These are phyloP conservation scores for Ocimum tenuiflorum DNA, from an alignment of 257 asterid genomes.

Conservation along the genomic window DNA sequence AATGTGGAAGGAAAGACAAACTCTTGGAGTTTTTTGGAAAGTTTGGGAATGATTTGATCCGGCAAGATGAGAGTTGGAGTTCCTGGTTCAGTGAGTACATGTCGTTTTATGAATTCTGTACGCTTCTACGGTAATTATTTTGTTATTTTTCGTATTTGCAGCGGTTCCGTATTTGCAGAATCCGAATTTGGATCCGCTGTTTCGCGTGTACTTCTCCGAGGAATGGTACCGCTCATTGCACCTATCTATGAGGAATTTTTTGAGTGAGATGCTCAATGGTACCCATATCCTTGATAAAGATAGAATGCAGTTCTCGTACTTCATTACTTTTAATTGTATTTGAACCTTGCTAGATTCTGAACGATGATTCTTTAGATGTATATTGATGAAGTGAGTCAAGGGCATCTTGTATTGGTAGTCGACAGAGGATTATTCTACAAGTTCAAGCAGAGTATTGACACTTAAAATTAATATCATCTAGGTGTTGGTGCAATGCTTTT, in stretches of 20 bases:
- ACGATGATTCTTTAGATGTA: not conserved
- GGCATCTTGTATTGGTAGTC: not conserved
- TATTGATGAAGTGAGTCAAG: not conserved
- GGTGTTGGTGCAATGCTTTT: not conserved
- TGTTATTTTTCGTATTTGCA: constrained; percentile 32
- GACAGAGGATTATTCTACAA: not conserved
- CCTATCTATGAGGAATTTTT: constrained; percentile 66
- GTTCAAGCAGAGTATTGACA: not conserved
- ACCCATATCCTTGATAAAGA: constrained; percentile 75
- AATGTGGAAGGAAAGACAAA: constrained; percentile 61
- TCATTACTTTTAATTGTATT: not conserved
- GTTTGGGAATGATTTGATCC: constrained; percentile 62
- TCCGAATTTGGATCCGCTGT: constrained; percentile 75
- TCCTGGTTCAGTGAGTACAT: constrained; percentile 77
- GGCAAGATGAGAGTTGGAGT: constrained; percentile 63
- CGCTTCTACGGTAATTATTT: constrained; percentile 2
- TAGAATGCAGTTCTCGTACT: constrained; percentile 14
- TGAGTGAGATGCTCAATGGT: constrained; percentile 72
- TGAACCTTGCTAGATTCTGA: not conserved
- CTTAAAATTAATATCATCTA: not conserved
- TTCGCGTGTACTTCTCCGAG: constrained; percentile 70
- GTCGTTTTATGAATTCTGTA: not conserved
- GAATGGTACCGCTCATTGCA: constrained; percentile 82
- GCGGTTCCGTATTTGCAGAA: constrained; percentile 76
- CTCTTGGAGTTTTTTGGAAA: constrained; percentile 62